Base-by-base conservation (phyloP, 345 rosid species). In the Salix suchowensis region DNA sequence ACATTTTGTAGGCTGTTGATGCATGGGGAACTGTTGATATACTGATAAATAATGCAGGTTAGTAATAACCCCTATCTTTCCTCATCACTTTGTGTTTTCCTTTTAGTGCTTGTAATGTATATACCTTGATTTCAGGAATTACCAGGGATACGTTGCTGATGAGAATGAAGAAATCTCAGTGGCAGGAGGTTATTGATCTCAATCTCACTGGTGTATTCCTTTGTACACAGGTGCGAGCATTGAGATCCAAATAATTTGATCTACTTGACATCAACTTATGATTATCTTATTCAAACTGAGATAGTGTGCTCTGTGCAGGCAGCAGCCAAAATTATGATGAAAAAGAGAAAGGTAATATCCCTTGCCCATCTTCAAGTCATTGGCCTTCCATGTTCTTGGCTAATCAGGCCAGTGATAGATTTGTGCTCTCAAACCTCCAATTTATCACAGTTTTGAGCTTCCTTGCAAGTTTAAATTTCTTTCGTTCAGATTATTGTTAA, bases 21-120 rank as follows among this genome's bases (percentile, higher is more conserved):
- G 86, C 88, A 32, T 96, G 98, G 97, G 99, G 98, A 87, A 96
- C 99, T 0, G 85, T 96, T 82, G 98, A 96, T 79, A 83, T 96
- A 36, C 84, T 96, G 87, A 75, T 96, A 54, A 96, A 96, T 87
- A 96, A 96, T 86, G 99, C 99, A 83, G 99, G 99, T 96, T 76
- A 62, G 70, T 65, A 67, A 72, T 21, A 79, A 52, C 71, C 52
- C 28, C 52, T 28, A 34, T 15, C 7, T 21, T 54, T 30, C 15
- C 14, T 50, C 16, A 7, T n/a, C 10, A 24, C 24, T 6, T 5
- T 2, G 24, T 36, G 16, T 4, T 66, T 28, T 21, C 26, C 60
- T 32, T 44, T 42, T 71, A 18, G 23, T 14, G 54, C 60, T 62
- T 23, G 4, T 70, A 66, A 54, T n/a, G 70, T 68, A 13, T 66